These are phyloP conservation scores for Ustilago xerochloae DNA, from an alignment of 1,284 basidiomycete genomes.

Conservation along the genomic window DNA sequence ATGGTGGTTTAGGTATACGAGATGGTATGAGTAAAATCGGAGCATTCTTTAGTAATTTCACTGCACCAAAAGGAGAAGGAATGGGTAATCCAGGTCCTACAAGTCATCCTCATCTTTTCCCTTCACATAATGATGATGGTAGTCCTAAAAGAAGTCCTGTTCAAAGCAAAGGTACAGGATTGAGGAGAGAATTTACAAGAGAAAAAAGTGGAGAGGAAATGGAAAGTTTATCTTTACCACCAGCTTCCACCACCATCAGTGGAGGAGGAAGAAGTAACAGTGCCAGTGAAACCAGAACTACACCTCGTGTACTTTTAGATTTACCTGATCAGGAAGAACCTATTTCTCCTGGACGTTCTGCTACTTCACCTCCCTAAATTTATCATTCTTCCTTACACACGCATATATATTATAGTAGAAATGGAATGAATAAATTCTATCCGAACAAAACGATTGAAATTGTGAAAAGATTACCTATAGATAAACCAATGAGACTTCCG, in stretches of 20 bases:
- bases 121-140: neutral
- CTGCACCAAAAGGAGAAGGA: slow-evolving; percentile 49
- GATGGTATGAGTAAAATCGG: slow-evolving; percentile 42
- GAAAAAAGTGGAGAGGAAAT: neutral
- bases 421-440: slow-evolving; percentile 1
- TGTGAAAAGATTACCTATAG: slow-evolving; percentile 7
- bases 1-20: slow-evolving; percentile 24
- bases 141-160: neutral
- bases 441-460: slow-evolving; percentile 15
- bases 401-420: neutral
- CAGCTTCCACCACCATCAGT: neutral
- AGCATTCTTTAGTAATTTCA: slow-evolving; percentile 44
- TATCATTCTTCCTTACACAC: neutral
- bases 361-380: neutral
- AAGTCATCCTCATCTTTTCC: slow-evolving; percentile 45
- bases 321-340: neutral
- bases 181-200: neutral
- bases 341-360: neutral
- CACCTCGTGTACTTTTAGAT: neutral
- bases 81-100: slow-evolving; percentile 53
- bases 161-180: neutral
- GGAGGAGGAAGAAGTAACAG: neutral
- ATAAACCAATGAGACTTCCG: slow-evolving; percentile 9
- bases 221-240: neutral
- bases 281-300: neutral